Base-by-base conservation (phyloP, 140 eudicot species). In the Flaveria floridana region DNA sequence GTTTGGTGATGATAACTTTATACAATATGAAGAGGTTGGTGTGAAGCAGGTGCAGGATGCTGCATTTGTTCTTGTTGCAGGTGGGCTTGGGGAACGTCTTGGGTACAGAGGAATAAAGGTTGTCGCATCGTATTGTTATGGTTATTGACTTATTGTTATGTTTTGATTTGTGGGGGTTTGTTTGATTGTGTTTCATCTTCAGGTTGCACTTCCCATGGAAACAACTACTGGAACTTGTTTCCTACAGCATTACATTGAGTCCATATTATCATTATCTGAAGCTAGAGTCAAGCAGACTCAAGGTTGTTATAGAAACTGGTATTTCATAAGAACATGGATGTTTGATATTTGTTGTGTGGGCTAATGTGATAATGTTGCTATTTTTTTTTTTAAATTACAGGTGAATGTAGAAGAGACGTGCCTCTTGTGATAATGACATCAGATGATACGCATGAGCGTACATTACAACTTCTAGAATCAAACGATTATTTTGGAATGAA, bases 61-160 rank as follows among this genome's bases (percentile, higher is more conserved):
- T 80, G 96, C 95, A 57, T 94, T 94, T 85, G 99, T 94, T 75
- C 99, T 94, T 79, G 99, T 94, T 81, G 99, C 99, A 19, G 99
- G 97, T 46, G 99, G 99, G 76, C 99, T 94, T 56, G 99, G 99
- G 21, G 99, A 94, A 68, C 97, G 99, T 82, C 99, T 94, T 56
- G 99, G 99, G 55, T 94, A 94, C 85, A 90, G 85, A 51, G 99
- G 97, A 67, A 90, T 94, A 53, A 94, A 94, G 96, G 99, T 90
- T 77, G 46, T 7, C 55, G 50, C 46, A 20, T 57, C 41, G 18
- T 28, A 14, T 72, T 15, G 2, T 72, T 48, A 62, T 23, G n/a
- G 15, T 0, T 75, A 11, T 28, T 28, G 34, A 28, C 34, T 28
- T 28, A 28, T 26, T 64, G 48, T 51, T 70, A 25, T 51, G 15